Conservation (phyloP, 192 early-diverging fungal species). For the Backusella circina region DNA sequence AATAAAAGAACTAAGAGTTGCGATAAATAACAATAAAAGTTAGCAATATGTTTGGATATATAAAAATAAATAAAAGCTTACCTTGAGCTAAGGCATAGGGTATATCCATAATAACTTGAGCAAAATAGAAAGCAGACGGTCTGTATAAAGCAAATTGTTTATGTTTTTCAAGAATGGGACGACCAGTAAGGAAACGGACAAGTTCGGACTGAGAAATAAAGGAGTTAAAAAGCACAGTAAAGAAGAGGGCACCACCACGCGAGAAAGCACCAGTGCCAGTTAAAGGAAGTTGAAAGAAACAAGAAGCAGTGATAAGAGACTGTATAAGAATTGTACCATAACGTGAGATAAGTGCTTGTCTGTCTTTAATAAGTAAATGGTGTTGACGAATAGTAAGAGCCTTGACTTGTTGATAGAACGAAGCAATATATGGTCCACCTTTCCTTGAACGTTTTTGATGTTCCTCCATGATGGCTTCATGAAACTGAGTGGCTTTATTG, state of each 20-base stretch:
- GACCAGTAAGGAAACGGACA: slow-evolving; percentile 66
- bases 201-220: slow-evolving; percentile 67
- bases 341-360: slow-evolving; percentile 47
- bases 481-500: slow-evolving; percentile 28
- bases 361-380: slow-evolving; percentile 55
- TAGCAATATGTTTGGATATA: slow-evolving; percentile 52
- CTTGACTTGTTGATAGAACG: slow-evolving; percentile 59
- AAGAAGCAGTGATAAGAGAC: slow-evolving; percentile 67
- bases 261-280: slow-evolving; percentile 66
- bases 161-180: slow-evolving; percentile 75
- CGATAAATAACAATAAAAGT: slow-evolving; percentile 8
- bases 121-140: slow-evolving; percentile 52
- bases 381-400: slow-evolving; percentile 58
- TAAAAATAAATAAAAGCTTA: slow-evolving; percentile 46
- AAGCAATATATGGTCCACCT: slow-evolving; percentile 59
- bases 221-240: slow-evolving; percentile 48
- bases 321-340: slow-evolving; percentile 50
- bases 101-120: slow-evolving; percentile 51
- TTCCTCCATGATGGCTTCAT: slow-evolving; percentile 47
- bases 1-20: slow-evolving; percentile 55
- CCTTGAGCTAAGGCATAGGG: slow-evolving; percentile 43
- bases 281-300: slow-evolving; percentile 58
- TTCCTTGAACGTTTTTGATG: slow-evolving; percentile 48
- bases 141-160: slow-evolving; percentile 66
- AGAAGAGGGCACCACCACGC: slow-evolving; percentile 78